These are phyloP conservation scores for Metarhizium guizhouense DNA, from an alignment of 2,329 filamentous ascomycete genomes.

Conservation along the genomic window DNA sequence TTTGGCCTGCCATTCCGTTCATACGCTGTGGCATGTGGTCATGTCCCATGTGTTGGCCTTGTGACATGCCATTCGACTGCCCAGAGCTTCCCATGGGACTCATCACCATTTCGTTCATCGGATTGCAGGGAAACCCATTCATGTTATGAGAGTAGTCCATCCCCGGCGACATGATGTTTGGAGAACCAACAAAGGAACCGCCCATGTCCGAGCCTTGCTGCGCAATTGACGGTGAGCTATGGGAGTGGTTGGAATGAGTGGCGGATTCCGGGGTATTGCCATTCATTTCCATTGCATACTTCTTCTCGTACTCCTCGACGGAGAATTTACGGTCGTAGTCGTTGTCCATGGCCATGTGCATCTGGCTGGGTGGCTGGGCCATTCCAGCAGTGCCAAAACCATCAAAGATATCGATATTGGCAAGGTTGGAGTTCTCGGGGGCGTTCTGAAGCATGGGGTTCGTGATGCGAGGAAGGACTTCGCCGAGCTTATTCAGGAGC, in stretches of 20 bases:
- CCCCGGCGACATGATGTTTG: conserved; percentile 42
- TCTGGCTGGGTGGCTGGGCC: conserved; percentile 37
- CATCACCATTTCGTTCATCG: conserved; percentile 47
- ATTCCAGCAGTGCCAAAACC: conserved; percentile 56
- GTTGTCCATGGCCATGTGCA: conserved; percentile 34
- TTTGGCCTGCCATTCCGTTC: conserved; percentile 14
- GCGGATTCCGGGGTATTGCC: conserved; percentile 24
- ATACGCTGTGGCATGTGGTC: conserved; percentile 18
- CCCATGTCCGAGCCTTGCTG: conserved; percentile 28
- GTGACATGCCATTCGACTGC: conserved; percentile 14
- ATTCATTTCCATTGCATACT: conserved; percentile 26
- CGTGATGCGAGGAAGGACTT: conserved; percentile 55
- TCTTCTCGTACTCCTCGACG: conserved; percentile 33
- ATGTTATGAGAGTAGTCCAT: conserved; percentile 39
- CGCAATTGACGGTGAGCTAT: conserved; percentile 18
- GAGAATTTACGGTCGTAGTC: conserved; percentile 39
- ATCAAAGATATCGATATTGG: conserved; percentile 55
- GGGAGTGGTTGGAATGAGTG: conserved; percentile 20
- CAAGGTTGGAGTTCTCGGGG: conserved; percentile 44
- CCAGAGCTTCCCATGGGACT: conserved; percentile 31
- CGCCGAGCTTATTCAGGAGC: conserved; percentile 65
- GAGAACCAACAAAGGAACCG: conserved; percentile 44
- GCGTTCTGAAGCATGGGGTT: conserved; percentile 52
- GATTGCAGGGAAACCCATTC: conserved; percentile 31
- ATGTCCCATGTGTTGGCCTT: conserved; percentile 20